phyloP scores from a whole-genome alignment of 2,329 filamentous ascomycete genomes.

The Microascus cirrosus region DNA sequence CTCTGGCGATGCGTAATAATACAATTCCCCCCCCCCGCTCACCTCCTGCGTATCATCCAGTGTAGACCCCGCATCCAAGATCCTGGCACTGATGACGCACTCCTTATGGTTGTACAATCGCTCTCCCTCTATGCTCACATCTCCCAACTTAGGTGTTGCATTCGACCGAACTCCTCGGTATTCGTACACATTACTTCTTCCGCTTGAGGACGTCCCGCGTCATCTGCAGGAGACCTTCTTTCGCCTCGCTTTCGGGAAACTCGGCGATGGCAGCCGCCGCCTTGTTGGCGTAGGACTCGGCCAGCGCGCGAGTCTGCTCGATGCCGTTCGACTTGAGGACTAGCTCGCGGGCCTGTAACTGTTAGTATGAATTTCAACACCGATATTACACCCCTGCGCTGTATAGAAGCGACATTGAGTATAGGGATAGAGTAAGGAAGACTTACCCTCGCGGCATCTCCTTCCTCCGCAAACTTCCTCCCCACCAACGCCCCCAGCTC shows the following conservation, averaged over 20 bases:
- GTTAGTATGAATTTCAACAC: not conserved
- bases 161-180: not conserved
- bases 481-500: slow-evolving; percentile 83
- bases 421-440: slow-evolving; percentile 6
- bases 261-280: slow-evolving; percentile 72
- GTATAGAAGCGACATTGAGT: not conserved
- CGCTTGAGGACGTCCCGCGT: slow-evolving; percentile 83
- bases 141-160: not conserved
- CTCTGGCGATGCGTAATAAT: not conserved
- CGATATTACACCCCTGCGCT: not conserved
- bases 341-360: slow-evolving; percentile 65
- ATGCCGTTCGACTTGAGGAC: slow-evolving; percentile 78
- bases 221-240: slow-evolving; percentile 85
- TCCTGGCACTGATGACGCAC: not conserved
- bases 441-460: slow-evolving; percentile 75
- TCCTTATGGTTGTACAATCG: not conserved
- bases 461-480: slow-evolving; percentile 73
- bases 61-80: not conserved
- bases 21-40: not conserved
- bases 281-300: slow-evolving; percentile 81
- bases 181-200: slow-evolving; percentile 55
- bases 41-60: not conserved
- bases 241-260: slow-evolving; percentile 93
- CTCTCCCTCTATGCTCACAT: not conserved
- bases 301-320: slow-evolving; percentile 81